Evolutionary conservation across 106 monocot genomes (phyloP), one percentile per base, ranked within the genome.

Genomic region (Dioscorea dumetorum): DNA sequence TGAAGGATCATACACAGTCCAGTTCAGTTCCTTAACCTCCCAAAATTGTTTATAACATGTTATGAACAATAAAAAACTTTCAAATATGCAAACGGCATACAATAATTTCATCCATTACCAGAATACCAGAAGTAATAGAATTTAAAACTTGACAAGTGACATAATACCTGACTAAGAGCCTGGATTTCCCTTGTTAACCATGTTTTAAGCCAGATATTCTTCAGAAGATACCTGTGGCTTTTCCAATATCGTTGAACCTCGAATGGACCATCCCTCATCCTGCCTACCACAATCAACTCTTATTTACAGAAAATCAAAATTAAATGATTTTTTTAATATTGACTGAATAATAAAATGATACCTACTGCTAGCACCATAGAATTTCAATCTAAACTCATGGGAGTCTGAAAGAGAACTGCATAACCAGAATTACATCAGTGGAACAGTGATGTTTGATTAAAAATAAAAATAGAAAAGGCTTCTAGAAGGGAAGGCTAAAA

Each of bases 141-240:
- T 28, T 28, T 28, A 28, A 28, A 28, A 28, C 2, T 28, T 28
- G 28, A 28, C 28, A 28, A 28, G 28, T 3, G 3, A 28, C 3
- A 28, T 1, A 28, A 28, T 74, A 86, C 86, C 82, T 75, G 76
- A 49, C 63, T 75, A 72, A 87, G 78, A 72, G 82, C 67, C 64
- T 91, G 91, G 66, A 91, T 78, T 72, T 91, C 91, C 63, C 84
- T 82, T 76, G 61, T 84, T 32, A 91, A 72, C 91, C 91, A 91
- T 63, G 28, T 74, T 74, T 82, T 68, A 68, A 87, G 68, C 81
- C 84, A 91, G 28, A 48, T 74, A 64, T 87, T 91, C 68, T 74
- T 71, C 51, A 57, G 76, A 59, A 79, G 71, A 70, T 82, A 91
- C 66, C 77, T 80, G 8, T 58, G 69, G 17, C 35, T 63, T 63